These are phyloP conservation scores for Hyphopichia wangnamkhiaoensis DNA, from an alignment of 1,139 yeast species.

Conservation along the genomic window DNA sequence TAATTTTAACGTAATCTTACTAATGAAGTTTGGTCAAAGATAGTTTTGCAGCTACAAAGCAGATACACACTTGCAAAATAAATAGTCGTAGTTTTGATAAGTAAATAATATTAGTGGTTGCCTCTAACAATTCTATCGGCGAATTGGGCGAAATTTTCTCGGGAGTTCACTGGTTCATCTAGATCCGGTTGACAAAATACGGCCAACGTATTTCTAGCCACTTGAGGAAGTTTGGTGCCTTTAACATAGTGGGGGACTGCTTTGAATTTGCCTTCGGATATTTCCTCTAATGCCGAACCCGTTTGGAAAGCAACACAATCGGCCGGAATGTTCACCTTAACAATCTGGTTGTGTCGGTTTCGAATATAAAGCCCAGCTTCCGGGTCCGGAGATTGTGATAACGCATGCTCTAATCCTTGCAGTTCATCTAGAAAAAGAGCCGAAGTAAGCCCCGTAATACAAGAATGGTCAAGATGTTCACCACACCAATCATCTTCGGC, in stretches of 20 bases:
- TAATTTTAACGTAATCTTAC: too few species aligned
- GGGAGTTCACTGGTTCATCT: conserved; percentile 45
- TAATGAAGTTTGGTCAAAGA: too few species aligned
- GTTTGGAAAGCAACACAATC: conserved; percentile 66
- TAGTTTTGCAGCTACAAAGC: too few species aligned
- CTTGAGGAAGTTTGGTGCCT: conserved; percentile 35
- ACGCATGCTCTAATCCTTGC: conserved; percentile 18
- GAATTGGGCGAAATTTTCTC: conserved; percentile 52
- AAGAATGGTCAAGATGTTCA: conserved; percentile 64
- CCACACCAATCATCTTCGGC: conserved; percentile 59
- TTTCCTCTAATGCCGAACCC: conserved; percentile 60
- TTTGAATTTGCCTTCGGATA: conserved; percentile 50
- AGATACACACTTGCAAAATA: too few species aligned
- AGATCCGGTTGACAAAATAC: conserved; percentile 66
- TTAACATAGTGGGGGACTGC: conserved; percentile 65
- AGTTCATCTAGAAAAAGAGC: conserved; percentile 53
- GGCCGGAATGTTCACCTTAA: conserved; percentile 55
- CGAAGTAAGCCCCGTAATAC: conserved; percentile 61
- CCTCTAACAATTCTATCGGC: conserved; percentile 37
- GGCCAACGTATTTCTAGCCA: conserved; percentile 60
- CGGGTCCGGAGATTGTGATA: conserved; percentile 43
- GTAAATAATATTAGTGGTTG: conserved; percentile 30
- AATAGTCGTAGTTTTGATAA: too few species aligned
- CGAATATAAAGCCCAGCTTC: conserved; percentile 56
- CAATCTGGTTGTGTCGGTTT: conserved; percentile 45